These are phyloP conservation scores for Kwoniella dejecticola DNA, from an alignment of 768 basidiomycete species.

Conservation along the genomic window DNA sequence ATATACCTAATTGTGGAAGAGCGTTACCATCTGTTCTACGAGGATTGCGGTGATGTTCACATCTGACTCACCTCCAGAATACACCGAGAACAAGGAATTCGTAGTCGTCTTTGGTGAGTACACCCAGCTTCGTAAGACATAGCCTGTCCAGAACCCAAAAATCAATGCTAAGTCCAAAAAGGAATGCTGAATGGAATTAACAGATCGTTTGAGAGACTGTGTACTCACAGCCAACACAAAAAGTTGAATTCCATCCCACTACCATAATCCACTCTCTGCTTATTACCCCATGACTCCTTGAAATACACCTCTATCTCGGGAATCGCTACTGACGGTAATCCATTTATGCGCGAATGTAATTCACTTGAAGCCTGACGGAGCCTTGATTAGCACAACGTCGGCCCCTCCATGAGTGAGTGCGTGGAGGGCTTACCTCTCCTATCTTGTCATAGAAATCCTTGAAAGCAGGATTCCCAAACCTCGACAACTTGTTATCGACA, in stretches of 20 bases:
- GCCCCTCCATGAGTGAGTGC: too few species aligned
- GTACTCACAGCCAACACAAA: conserved; percentile 86
- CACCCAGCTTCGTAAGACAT: conserved; percentile 72
- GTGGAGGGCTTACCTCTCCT: conserved; percentile 63
- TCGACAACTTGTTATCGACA: conserved; percentile 81
- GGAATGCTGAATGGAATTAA: background rate
- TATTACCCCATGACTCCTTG: conserved; percentile 84
- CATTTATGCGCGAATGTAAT: conserved; percentile 65
- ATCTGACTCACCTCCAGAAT: conserved; percentile 74
- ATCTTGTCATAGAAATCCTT: conserved; percentile 85
- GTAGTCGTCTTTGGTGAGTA: conserved; percentile 68
- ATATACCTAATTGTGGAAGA: conserved; percentile 52
- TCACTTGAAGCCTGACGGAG: conserved; percentile 60
- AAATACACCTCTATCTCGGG: conserved; percentile 79
- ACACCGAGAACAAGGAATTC: conserved; percentile 75
- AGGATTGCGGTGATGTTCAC: background rate
- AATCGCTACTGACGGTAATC: conserved; percentile 64
- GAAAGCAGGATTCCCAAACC: conserved; percentile 98
- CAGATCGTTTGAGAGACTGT: background rate
- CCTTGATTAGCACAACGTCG: too few species aligned
- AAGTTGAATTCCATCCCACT: conserved; percentile 99
- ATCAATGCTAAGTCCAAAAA: conserved; percentile 2
- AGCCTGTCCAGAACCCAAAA: conserved; percentile 60
- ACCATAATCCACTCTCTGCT: conserved; percentile 94
- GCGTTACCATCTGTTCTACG: too few species aligned